Base-by-base conservation (phyloP, 371 early-diverging fungal genomes). In the Batkoa obscura region DNA sequence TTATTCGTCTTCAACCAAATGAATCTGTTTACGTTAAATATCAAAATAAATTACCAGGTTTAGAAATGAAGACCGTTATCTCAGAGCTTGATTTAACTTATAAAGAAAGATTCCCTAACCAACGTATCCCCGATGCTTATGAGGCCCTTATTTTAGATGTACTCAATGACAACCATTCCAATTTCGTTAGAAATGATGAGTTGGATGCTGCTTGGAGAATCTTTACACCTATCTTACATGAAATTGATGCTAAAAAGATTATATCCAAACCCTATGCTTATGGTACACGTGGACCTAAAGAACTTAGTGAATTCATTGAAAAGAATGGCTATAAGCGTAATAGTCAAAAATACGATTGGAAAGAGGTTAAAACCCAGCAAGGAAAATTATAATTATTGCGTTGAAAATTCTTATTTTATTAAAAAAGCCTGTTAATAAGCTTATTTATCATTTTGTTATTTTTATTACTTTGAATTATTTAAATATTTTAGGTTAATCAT, bases 11-110 rank as follows among this genome's bases (percentile, higher is more conserved):
- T 6, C 94, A 95, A 54, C 98, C 98, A 5, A 73, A 81, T 39
- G 94, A 96, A 68, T 88, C 94, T 1, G 84, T 97, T n/a, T 96
- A 97, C 67, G 80, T 94, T 72, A 96, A 96, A 69, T 79, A 94
- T 61, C 87, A 84, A 62, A 91, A 86, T 78, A 97, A 97, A 72
- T 77, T 83, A 50, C 97, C 88, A 23, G 90, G 87, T 12, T 70
- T 87, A 36, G 72, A 75, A 2, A 68, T 74, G 61, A 63, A 73
- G 49, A 72, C 79, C 30, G 73, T 82, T 50, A 83, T 88, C 56
- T 82, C 90, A 1, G 95, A 95, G 66, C 72, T 97, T 9, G 93
- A 97, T 62, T 70, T 96, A 55, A 78, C 90, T 3, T 97, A 97
- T 72, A 71, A 79, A 42, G 72, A 75, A 43, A 81, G 94, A 45